Base-by-base conservation (phyloP, 2,329 filamentous ascomycete genomes). In the Davidsoniella neocaledoniae region DNA sequence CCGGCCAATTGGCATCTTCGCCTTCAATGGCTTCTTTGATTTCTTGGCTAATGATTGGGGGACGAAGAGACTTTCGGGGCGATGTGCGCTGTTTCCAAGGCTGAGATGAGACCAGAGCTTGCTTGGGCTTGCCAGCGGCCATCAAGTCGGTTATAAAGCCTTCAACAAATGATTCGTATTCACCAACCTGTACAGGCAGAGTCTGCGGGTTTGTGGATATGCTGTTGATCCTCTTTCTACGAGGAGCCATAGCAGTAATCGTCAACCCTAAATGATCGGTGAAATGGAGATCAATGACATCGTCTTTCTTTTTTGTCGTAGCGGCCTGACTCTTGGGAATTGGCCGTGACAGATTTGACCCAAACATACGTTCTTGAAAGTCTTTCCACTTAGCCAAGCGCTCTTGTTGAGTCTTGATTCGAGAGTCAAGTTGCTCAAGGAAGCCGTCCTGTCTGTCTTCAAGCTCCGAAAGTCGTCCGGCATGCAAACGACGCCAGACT, bases 321-420 rank as follows among this genome's bases (percentile, higher is more conserved):
- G 50, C 48, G 39, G 54, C 61, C 23, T 49, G 48, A 48, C 59
- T 58, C 49, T 57, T 55, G 1, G 55, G 56, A 2, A 57, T 58
- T n/a, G 54, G 54, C 54, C 51, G 53, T 9, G 37, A 38, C 47
- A 52, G 36, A 23, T 56, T 54, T 16, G 64, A 59, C 1, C 66
- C 64, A 19, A 72, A 70, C 53, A 72, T 63, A 16, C 63, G 64
- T 55, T 68, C 64, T 54, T 74, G 69, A 54, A 86, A 86, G n/a
- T 68, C 69, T 56, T 81, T 73, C 87, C 86, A 94, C 61, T 73
- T 79, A 48, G 76, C 70, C 25, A 94, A 62, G 38, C 86, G 75
- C 42, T 73, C 71, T 49, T 74, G 73, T 57, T 94, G 86, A 5
- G 73, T 67, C 41, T 69, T 67, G 0, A 91, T 75, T 12, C 85